Conservation (phyloP, 768 basidiomycete genomes). For the Amanita rimosa region DNA sequence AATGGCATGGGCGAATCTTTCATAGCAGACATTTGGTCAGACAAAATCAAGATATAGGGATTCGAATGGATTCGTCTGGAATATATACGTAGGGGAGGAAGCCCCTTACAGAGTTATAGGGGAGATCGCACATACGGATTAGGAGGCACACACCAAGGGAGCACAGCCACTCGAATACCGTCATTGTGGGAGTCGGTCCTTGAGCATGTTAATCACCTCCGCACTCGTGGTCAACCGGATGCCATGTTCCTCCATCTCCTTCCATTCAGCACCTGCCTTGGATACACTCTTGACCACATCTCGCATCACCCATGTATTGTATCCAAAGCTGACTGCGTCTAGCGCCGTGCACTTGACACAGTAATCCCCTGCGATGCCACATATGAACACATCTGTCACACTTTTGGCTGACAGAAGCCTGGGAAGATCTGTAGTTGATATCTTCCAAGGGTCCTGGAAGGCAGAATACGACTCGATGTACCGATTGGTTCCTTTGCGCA, state of each 20-base stretch:
- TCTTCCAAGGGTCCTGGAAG: constrained; percentile 50
- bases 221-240: constrained; percentile 15
- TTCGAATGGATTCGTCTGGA: background rate
- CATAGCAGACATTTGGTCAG: background rate
- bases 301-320: constrained; percentile 36
- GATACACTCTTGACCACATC: constrained; percentile 37
- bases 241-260: constrained; percentile 9
- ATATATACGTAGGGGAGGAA: background rate
- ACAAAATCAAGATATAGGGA: background rate
- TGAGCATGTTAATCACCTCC: constrained; percentile 12
- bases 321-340: constrained; percentile 38
- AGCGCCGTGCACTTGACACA: constrained; percentile 56
- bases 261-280: constrained; percentile 9
- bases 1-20: constrained; percentile 2
- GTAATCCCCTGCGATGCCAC: constrained; percentile 68
- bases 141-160: background rate
- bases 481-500: constrained; percentile 44
- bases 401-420: constrained; percentile 24
- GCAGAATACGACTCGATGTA: constrained; percentile 76
- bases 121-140: background rate
- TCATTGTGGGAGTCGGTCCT: background rate
- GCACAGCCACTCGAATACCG: background rate
- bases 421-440: constrained; percentile 36
- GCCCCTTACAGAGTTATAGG: background rate
- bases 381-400: constrained; percentile 50